These are phyloP conservation scores for Flaveria sonorensis DNA, from an alignment of 129 eudicot species.

Conservation along the genomic window DNA sequence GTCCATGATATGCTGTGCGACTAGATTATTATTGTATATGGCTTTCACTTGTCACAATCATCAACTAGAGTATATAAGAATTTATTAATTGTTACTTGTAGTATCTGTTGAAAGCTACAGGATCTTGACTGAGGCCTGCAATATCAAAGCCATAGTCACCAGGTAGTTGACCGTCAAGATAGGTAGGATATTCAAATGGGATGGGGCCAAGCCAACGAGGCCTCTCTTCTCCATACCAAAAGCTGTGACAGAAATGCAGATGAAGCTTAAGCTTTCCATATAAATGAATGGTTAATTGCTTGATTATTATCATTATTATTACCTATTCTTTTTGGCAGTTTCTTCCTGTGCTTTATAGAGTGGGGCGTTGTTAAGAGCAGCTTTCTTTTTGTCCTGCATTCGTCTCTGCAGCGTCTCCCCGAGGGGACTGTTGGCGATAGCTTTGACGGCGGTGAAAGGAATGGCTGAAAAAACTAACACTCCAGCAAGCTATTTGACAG, in stretches of 20 bases:
- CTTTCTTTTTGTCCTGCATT: constrained; percentile 62
- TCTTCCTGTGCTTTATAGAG: constrained; percentile 42
- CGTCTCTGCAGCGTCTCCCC: constrained; percentile 69
- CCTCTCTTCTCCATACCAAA: constrained; percentile 94
- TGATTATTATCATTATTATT: neutral
- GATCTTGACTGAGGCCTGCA: constrained; percentile 82
- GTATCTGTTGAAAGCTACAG: constrained; percentile 61
- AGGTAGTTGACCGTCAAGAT: constrained; percentile 87
- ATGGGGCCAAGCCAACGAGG: constrained; percentile 99
- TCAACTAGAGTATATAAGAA: neutral
- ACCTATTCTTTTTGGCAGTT: constrained; percentile 70
- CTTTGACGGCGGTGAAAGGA: constrained; percentile 95
- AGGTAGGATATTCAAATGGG: constrained; percentile 73
- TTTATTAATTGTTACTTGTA: constrained; percentile 52
- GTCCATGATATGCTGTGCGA: too few relatives aligned
- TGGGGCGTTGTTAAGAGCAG: constrained; percentile 46
- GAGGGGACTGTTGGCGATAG: constrained; percentile 88
- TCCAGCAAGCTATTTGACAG: constrained; percentile 63
- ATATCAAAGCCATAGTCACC: constrained; percentile 98
- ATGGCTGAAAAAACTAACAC: constrained; percentile 90
- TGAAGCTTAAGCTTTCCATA: too few relatives aligned
- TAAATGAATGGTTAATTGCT: too few relatives aligned
- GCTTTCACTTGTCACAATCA: too few relatives aligned
- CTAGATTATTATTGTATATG: too few relatives aligned
- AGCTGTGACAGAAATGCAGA: constrained; percentile 44